phyloP scores from a whole-genome alignment of 345 rosid genomes.

The Euphorbia peplus region DNA sequence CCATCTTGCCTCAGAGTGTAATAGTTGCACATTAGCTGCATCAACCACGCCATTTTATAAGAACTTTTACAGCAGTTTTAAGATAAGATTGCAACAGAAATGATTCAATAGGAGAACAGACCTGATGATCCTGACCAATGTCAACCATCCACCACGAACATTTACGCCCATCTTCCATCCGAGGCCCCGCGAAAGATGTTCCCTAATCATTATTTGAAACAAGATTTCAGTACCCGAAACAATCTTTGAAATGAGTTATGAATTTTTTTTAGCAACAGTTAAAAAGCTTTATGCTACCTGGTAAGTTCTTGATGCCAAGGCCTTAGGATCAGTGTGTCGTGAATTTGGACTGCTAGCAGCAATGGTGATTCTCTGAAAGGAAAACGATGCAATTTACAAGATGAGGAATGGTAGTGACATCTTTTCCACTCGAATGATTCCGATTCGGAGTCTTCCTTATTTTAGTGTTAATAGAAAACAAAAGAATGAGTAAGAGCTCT shows the following conservation, averaged over 20 bases:
- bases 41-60: not conserved
- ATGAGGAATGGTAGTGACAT: not conserved
- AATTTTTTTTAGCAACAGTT: not conserved
- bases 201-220: constrained; percentile 44
- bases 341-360: constrained; percentile 82
- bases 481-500: constrained; percentile 2
- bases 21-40: constrained; percentile 96
- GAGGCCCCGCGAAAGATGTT: constrained; percentile 79
- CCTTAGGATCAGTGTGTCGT: constrained; percentile 85
- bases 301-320: constrained; percentile 75
- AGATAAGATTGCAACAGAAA: not conserved
- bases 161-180: constrained; percentile 60
- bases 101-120: constrained; percentile 13
- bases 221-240: not conserved
- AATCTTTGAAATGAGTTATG: not conserved
- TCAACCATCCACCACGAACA: constrained; percentile 95
- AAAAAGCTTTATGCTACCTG: constrained; percentile 43
- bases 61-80: not conserved
- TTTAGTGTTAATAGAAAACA: not conserved
- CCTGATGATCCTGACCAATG: constrained; percentile 93
- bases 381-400: constrained; percentile 15
- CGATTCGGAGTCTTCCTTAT: not conserved
- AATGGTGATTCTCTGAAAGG: constrained; percentile 66
- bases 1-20: constrained; percentile 93
- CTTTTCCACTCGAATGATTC: not conserved